phyloP scores from a whole-genome alignment of 2,329 filamentous ascomycete genomes.

The Cadophora sp. region DNA sequence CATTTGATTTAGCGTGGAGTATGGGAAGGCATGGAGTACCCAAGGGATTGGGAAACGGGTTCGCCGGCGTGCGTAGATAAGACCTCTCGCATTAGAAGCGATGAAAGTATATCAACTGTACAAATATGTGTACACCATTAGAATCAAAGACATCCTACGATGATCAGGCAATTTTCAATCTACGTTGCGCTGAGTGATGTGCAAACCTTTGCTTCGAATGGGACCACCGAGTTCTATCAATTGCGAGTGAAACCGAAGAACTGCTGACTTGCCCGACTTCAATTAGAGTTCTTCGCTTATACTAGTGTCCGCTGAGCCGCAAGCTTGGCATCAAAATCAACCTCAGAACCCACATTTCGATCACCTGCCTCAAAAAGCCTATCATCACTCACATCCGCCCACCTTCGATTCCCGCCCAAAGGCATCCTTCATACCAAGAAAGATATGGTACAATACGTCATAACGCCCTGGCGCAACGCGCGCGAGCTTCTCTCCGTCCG shows the following conservation, averaged over 20 bases:
- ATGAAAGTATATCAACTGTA: not conserved
- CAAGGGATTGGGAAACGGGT: conserved; percentile 9
- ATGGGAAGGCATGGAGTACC: conserved; percentile 16
- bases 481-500: conserved; percentile 71
- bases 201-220: not conserved
- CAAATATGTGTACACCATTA: conserved; percentile 19
- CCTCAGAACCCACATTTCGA: conserved; percentile 16
- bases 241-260: not conserved
- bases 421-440: not conserved
- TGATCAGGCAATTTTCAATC: not conserved
- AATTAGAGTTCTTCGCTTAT: conserved; percentile 22
- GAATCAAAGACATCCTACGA: conserved; percentile 7
- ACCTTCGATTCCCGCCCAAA: not conserved
- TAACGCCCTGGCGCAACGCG: conserved; percentile 75
- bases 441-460: conserved; percentile 72
- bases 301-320: conserved; percentile 29
- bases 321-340: conserved; percentile 31
- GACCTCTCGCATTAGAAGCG: not conserved
- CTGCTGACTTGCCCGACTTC: not conserved
- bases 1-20: conserved; percentile 30
- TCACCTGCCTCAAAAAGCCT: not conserved
- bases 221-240: not conserved
- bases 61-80: conserved; percentile 27
- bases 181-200: not conserved
- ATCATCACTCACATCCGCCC: not conserved